Evolutionary conservation across 768 basidiomycete species (phyloP).

Genomic region (Trametes punicea): DNA sequence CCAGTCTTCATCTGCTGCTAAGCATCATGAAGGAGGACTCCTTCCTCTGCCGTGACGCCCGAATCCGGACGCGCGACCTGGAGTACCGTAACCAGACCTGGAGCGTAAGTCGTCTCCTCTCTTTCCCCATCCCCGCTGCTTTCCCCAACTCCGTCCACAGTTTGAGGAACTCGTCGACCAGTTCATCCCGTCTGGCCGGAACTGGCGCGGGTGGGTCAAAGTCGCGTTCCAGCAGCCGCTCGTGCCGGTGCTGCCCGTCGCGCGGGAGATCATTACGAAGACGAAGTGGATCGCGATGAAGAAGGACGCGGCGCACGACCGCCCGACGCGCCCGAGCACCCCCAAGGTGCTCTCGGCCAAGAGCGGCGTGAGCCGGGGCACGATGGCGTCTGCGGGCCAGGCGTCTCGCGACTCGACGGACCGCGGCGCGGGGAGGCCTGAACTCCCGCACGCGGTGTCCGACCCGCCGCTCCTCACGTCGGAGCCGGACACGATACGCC

Average conservation of each 20-base stretch:
- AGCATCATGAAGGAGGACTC: constrained; percentile 83
- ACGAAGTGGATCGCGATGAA: constrained; percentile 63
- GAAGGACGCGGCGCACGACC: constrained; percentile 13
- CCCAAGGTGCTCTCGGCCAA: constrained; percentile 14
- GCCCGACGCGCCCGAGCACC: constrained; percentile 15
- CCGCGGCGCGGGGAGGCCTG: not conserved
- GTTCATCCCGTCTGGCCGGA: constrained; percentile 74
- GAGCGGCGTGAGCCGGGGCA: not conserved
- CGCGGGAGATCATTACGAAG: constrained; percentile 73
- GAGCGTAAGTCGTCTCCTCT: constrained; percentile 52
- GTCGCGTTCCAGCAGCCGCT: constrained; percentile 81
- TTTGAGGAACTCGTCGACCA: constrained; percentile 79
- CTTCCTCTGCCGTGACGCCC: constrained; percentile 77
- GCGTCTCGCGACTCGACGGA: constrained; percentile 5
- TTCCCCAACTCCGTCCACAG: constrained; percentile 43
- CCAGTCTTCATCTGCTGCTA: constrained; percentile 65
- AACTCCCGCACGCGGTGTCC: not conserved
- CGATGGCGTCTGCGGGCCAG: not conserved
- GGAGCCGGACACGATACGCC: constrained; percentile 17
- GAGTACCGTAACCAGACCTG: constrained; percentile 81
- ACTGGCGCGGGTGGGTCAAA: constrained; percentile 80
- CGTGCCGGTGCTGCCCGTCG: constrained; percentile 74
- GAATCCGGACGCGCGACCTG: constrained; percentile 75
- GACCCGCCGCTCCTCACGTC: constrained; percentile 17
- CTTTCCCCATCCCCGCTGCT: no score